Conservation (phyloP, 148 eudicot genomes). For the Rhododendron mucronatum region DNA sequence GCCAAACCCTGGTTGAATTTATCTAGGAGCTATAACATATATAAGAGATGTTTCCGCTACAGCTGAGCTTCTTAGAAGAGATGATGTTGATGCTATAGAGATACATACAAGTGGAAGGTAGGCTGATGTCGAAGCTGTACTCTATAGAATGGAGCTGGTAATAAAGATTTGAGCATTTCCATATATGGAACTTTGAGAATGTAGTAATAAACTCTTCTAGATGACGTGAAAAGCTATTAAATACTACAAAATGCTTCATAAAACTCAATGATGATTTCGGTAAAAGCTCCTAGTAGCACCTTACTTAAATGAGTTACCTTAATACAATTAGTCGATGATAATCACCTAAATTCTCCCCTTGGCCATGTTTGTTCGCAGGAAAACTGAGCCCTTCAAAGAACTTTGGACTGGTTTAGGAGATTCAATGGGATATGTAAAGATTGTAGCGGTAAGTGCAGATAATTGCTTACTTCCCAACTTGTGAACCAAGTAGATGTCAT, state of each 20-base stretch:
- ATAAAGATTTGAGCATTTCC: background rate
- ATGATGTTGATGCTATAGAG: conserved; percentile 82
- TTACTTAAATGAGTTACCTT: too few species aligned
- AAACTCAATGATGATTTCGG: background rate
- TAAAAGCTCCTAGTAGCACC: background rate
- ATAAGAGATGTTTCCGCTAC: conserved; percentile 68
- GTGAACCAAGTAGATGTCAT: background rate
- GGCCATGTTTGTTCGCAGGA: conserved; percentile 33
- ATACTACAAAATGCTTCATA: background rate
- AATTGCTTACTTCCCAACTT: background rate
- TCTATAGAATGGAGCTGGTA: background rate
- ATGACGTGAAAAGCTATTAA: background rate
- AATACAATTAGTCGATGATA: background rate
- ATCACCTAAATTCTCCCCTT: background rate
- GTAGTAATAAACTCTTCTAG: background rate
- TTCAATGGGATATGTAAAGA: conserved; percentile 53
- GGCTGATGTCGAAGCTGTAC: background rate
- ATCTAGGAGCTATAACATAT: conserved; percentile 60
- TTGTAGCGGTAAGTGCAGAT: conserved; percentile 59
- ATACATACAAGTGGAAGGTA: conserved; percentile 95
- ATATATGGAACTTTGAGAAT: background rate
- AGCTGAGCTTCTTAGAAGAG: conserved; percentile 57
- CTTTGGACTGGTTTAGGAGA: conserved; percentile 72
- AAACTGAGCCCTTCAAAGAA: conserved; percentile 44
- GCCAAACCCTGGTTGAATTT: conserved; percentile 7